Evolutionary conservation across 2,329 filamentous ascomycete species (phyloP).

Genomic region (Colletotrichum truncatum): DNA sequence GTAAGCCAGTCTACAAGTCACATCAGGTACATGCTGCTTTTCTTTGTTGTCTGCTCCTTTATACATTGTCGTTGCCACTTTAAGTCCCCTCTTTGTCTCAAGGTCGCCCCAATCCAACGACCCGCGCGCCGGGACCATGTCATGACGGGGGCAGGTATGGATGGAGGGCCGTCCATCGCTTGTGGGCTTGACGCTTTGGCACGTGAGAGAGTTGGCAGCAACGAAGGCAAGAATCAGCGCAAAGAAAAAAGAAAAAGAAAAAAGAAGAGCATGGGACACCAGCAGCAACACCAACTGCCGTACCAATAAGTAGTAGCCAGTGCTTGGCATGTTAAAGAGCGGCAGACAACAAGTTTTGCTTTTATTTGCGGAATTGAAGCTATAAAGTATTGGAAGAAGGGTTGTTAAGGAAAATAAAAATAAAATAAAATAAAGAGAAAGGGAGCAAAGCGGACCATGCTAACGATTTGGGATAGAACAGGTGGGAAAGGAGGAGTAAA

Average conservation of each 20-base stretch:
- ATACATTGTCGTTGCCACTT: not conserved
- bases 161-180: not conserved
- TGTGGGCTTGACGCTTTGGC: not conserved
- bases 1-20: not conserved
- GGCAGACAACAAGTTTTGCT: not conserved
- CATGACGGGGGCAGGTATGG: not conserved
- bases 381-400: too few relatives aligned
- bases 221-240: not conserved
- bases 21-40: not conserved
- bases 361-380: too few relatives aligned
- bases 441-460: not conserved
- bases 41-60: conserved; percentile 13
- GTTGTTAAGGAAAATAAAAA: not conserved
- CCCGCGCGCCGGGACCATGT: conserved; percentile 13
- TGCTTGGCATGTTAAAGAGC: too few relatives aligned
- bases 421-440: not conserved
- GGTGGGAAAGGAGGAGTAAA: too few relatives aligned
- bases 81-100: conserved; percentile 21
- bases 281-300: not conserved
- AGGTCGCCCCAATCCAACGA: conserved; percentile 12
- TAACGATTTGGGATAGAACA: not conserved
- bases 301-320: too few relatives aligned
- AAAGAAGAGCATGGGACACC: not conserved
- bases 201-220: not conserved
- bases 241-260: not conserved